A percentile compares a stretch with the other conserved stretches of the same genome.
phyloP scores from a whole-genome alignment of 345 rosid species.

The Lumnitzera racemosa region DNA sequence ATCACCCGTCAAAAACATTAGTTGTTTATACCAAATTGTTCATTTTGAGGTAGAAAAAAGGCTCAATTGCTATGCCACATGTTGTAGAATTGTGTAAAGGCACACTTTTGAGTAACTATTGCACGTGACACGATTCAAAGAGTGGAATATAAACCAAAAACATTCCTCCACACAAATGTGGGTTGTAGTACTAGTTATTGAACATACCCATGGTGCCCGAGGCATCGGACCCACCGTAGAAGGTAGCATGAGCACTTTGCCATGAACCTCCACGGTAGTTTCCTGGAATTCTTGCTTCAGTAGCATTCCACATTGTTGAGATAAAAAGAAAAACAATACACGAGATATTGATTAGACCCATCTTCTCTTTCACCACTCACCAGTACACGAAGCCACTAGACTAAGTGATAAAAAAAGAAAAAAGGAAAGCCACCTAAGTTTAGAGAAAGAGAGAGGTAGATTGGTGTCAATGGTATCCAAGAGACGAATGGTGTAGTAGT shows the following conservation, averaged over 20 bases:
- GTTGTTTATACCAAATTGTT: no score
- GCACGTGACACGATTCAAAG: not conserved
- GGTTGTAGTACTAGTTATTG: not conserved
- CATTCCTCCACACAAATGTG: not conserved
- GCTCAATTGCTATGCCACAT: no score
- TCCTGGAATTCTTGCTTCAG: slow-evolving; percentile 72
- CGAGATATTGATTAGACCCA: slow-evolving; percentile 11
- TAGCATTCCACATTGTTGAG: slow-evolving; percentile 17
- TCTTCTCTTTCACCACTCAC: slow-evolving; percentile 5
- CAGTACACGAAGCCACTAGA: not conserved
- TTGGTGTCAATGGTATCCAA: not conserved
- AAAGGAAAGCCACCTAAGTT: no score
- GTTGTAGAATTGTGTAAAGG: no score
- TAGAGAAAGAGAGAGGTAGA: not conserved
- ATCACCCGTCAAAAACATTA: no score
- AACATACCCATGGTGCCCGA: slow-evolving; percentile 81
- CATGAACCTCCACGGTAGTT: slow-evolving; percentile 56
- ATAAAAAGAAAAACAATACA: slow-evolving; percentile 13
- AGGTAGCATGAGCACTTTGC: slow-evolving; percentile 85
- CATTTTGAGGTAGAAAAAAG: no score
- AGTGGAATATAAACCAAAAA: not conserved
- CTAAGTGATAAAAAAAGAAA: not conserved
- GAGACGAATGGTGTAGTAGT: not conserved
- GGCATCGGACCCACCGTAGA: slow-evolving; percentile 85
- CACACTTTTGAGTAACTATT: not conserved